A percentile compares a stretch with the other conserved stretches of the same genome.
Conservation (phyloP, 2,329 filamentous ascomycete species). For the Fusarium nelsonii region DNA sequence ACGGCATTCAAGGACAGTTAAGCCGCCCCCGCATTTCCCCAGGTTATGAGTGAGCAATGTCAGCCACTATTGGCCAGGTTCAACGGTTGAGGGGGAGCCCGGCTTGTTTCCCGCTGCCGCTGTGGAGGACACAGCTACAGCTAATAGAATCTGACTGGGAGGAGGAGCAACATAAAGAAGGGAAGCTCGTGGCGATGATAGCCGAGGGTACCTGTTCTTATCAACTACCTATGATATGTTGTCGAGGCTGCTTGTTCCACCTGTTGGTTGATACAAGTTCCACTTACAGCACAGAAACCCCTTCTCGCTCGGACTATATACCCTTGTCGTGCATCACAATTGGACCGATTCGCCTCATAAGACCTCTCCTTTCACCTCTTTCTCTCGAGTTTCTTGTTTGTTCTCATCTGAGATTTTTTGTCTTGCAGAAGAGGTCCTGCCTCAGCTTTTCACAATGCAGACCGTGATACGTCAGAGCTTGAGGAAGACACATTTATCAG, state of each 20-base stretch:
- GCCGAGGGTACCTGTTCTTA: slow-evolving; percentile 35
- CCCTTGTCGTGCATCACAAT: not conserved
- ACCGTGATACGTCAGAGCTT: slow-evolving; percentile 32
- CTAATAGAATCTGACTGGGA: slow-evolving; percentile 7
- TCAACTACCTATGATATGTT: not conserved
- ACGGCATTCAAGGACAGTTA: slow-evolving; percentile 8
- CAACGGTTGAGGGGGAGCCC: slow-evolving; percentile 40
- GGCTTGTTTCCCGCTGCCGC: slow-evolving; percentile 20
- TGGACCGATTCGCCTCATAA: not conserved
- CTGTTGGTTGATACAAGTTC: not conserved
- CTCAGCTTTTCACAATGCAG: slow-evolving; percentile 32
- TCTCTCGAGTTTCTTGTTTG: not conserved
- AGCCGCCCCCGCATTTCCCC: slow-evolving; percentile 47
- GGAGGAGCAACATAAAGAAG: slow-evolving; percentile 22
- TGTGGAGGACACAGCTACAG: slow-evolving; percentile 29
- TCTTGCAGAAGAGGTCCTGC: not conserved
- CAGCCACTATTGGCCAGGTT: slow-evolving; percentile 29
- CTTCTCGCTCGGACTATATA: not conserved
- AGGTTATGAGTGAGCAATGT: slow-evolving; percentile 28
- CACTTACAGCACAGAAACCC: slow-evolving; percentile 2
- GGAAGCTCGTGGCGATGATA: slow-evolving; percentile 36
- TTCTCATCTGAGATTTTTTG: not conserved
- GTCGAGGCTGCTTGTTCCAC: not conserved
- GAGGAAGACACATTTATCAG: slow-evolving; percentile 10
- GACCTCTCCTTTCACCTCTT: not conserved